Evolutionary conservation across 2,329 filamentous ascomycete species (phyloP).

Genomic region (Orbilia oligospora): DNA sequence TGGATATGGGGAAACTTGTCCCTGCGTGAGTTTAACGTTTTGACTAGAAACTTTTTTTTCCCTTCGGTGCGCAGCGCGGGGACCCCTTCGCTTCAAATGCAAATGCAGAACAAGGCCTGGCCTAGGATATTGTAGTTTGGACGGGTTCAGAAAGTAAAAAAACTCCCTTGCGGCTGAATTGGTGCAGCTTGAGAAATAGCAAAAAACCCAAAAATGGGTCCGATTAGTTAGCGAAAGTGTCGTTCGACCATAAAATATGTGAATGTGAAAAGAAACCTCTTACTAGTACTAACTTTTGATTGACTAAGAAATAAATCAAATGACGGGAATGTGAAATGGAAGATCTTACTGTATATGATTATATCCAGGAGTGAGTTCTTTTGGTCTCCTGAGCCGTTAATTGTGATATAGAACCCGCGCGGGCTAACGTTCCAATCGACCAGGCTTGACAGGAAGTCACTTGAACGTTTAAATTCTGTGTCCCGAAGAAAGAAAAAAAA

Average conservation of each 20-base stretch:
- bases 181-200: neutral
- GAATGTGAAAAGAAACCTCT: conserved; percentile 4
- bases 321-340: conserved; percentile 20
- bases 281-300: neutral
- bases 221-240: conserved; percentile 20
- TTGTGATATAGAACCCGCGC: neutral
- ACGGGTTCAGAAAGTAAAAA: conserved; percentile 15
- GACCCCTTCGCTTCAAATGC: conserved; percentile 24
- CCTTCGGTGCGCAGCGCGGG: conserved; percentile 16
- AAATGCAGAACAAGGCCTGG: neutral
- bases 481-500: conserved; percentile 20
- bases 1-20: neutral
- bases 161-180: conserved; percentile 50
- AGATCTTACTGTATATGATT: conserved; percentile 45
- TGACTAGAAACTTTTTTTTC: neutral
- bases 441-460: conserved; percentile 38
- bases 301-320: conserved; percentile 9
- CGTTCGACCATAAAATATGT: conserved; percentile 21
- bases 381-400: neutral
- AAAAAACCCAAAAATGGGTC: conserved; percentile 28
- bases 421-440: conserved; percentile 23
- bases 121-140: conserved; percentile 8
- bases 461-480: conserved; percentile 40
- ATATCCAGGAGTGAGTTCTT: conserved; percentile 5
- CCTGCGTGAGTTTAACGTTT: conserved; percentile 8